Conservation (phyloP, 352 stramenopile species). For the Pythium scleroteichum region DNA sequence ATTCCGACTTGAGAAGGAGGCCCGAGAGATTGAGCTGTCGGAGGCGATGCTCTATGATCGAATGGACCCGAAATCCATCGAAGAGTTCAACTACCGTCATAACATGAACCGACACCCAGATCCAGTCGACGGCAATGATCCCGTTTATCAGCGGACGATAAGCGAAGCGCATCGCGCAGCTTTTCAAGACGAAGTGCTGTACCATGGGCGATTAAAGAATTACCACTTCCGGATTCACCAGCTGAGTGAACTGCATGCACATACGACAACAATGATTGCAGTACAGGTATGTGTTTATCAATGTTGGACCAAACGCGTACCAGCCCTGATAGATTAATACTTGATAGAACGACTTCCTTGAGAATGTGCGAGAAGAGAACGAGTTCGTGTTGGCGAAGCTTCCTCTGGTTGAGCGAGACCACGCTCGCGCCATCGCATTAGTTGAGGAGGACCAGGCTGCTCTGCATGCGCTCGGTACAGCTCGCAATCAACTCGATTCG, state of each 20-base stretch:
- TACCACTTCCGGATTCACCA: slow-evolving; percentile 67
- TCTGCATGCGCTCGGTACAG: slow-evolving; percentile 28
- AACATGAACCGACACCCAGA: slow-evolving; percentile 45
- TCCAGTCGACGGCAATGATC: slow-evolving; percentile 34
- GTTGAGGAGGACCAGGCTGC: slow-evolving; percentile 47
- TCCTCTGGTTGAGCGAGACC: slow-evolving; percentile 57
- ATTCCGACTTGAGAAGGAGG: slow-evolving; percentile 72
- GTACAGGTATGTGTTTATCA: slow-evolving; percentile 45
- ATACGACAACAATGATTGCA: slow-evolving; percentile 42
- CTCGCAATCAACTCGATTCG: slow-evolving; percentile 30
- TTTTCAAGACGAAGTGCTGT: slow-evolving; percentile 66
- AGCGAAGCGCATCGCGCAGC: slow-evolving; percentile 55
- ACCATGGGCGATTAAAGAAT: slow-evolving; percentile 66
- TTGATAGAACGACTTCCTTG: slow-evolving; percentile 50
- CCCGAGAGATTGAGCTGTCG: slow-evolving; percentile 42
- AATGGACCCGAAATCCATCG: slow-evolving; percentile 59
- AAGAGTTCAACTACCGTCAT: slow-evolving; percentile 73
- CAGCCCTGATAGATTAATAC: too few relatives aligned
- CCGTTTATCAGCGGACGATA: slow-evolving; percentile 48
- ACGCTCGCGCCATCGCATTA: slow-evolving; percentile 40
- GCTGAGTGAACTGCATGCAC: slow-evolving; percentile 41
- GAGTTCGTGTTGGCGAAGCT: slow-evolving; percentile 52
- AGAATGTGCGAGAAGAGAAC: slow-evolving; percentile 46
- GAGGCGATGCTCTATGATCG: slow-evolving; percentile 67
- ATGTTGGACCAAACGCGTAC: too few relatives aligned